These are phyloP conservation scores for Aspergillus jensenii DNA, from an alignment of 2,329 filamentous ascomycete species.

Conservation along the genomic window DNA sequence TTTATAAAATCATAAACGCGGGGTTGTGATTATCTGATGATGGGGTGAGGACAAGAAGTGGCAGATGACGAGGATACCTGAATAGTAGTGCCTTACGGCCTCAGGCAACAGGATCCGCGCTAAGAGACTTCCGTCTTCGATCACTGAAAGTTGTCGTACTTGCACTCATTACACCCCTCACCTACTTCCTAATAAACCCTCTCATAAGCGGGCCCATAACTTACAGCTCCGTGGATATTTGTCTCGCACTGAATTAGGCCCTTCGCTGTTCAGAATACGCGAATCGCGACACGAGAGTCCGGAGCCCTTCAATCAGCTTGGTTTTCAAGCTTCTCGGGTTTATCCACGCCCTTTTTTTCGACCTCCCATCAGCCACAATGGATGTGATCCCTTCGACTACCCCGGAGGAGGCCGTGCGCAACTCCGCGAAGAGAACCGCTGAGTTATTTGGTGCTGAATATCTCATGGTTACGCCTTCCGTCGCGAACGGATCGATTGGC, in stretches of 20 bases:
- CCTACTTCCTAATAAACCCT: not conserved
- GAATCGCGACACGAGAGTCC: not conserved
- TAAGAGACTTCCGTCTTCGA: conserved; percentile 11
- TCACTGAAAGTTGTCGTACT: not conserved
- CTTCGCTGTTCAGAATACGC: not conserved
- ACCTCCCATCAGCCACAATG: conserved; percentile 23
- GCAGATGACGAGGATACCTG: conserved; percentile 7
- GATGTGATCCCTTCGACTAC: conserved; percentile 30
- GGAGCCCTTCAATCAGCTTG: not conserved
- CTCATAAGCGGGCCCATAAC: not conserved
- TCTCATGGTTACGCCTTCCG: conserved; percentile 44
- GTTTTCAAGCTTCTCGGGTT: not conserved
- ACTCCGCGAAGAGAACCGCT: conserved; percentile 46
- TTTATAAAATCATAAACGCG: not conserved
- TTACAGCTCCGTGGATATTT: not conserved
- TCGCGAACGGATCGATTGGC: conserved; percentile 43
- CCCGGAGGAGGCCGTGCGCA: conserved; percentile 40
- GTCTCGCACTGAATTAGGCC: not conserved
- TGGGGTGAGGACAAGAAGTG: not conserved
- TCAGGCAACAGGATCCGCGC: conserved; percentile 9
- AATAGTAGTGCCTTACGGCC: not conserved
- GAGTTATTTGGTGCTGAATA: conserved; percentile 51
- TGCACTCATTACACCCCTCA: not conserved
- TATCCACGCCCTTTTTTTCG: not conserved
- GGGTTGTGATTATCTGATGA: not conserved